Base-by-base conservation (phyloP, 352 stramenopile species). In the Phytophthora hybrid region DNA sequence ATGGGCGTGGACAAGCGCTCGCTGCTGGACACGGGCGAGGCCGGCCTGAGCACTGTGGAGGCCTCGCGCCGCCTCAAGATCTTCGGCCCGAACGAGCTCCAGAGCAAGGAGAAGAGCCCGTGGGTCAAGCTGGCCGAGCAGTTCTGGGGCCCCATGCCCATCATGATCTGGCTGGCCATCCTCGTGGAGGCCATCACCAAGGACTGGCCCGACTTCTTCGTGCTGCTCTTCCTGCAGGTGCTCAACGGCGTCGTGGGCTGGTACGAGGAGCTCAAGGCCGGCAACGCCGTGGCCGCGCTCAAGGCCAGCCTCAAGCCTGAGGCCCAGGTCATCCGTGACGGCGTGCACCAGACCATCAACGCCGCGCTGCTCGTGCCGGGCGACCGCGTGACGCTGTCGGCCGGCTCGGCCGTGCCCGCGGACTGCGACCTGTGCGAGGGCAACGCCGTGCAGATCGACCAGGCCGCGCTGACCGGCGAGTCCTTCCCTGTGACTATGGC, bases 381-480 rank as follows among this genome's bases (percentile, higher is more conserved):
- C 29, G 97, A 99, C 78, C 79, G 98, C 47, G 71, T 99, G n/a
- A 88, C 94, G 37, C 78, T 99, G 5, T 80, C 82, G 13, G 76
- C 93, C 8, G 97, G 97, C 18, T 90, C 93, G 3, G 92, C 94
- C 13, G 89, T 99, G 26, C 97, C 97, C 5, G 96, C 96, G 0
- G 97, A 99, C 83, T 91, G 95, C 62, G 79, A 94, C 34, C 63
- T 97, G 14, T 92, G 93, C 71, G 84, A 93, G 21, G 85, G 96
- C 60, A 87, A 95, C 41, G 64, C 81, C 18, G 76, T 99, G 53
- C 84, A 97, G 67, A 93, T 98, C 57, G 91, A 98, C 76, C 92
- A 98, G 79, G 91, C 95, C 31, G 89, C 90, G 46, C 84, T 99
- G 26, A 99, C 96, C 19, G 97, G 97, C 69, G 96, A 99, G 74